Percentiles rank a stretch among this genome's conserved stretches.
Conservation (phyloP, 2,329 filamentous ascomycete species). For the Beauveria asiatica region DNA sequence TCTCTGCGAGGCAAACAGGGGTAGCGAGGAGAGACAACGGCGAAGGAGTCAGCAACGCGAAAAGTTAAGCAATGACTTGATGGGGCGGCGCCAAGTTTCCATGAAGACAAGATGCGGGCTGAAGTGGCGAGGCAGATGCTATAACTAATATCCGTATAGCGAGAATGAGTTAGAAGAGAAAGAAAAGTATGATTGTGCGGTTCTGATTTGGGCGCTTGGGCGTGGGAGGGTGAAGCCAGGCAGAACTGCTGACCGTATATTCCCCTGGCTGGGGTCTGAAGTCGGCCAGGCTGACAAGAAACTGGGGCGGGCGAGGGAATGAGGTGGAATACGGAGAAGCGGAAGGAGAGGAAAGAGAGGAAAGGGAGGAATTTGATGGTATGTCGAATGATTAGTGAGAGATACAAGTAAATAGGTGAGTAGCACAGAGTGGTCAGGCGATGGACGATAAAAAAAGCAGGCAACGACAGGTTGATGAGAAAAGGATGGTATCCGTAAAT, state of each 20-base stretch:
- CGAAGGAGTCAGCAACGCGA: background rate
- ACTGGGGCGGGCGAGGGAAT: background rate
- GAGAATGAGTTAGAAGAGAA: background rate
- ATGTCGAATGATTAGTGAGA: background rate
- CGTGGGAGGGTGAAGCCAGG: slow-evolving; percentile 3
- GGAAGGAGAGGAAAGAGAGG: background rate
- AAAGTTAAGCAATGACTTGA: slow-evolving; percentile 5
- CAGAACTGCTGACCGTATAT: slow-evolving; percentile 9
- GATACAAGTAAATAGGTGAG: background rate
- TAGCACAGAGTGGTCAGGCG: background rate
- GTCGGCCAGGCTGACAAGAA: slow-evolving; percentile 1
- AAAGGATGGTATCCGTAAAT: background rate
- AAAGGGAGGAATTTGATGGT: background rate
- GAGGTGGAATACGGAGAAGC: background rate
- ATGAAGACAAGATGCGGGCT: background rate
- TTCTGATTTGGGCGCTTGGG: slow-evolving; percentile 3
- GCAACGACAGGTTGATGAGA: background rate
- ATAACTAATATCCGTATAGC: background rate
- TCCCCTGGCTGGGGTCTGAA: slow-evolving; percentile 5
- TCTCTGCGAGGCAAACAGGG: background rate
- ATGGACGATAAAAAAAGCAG: background rate
- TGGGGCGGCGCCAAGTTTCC: background rate
- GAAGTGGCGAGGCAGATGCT: background rate
- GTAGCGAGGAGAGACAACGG: background rate
- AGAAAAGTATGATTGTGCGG: background rate